Percentiles rank a stretch among this genome's conserved stretches.
Conservation (phyloP, 1,284 basidiomycete genomes). For the Irpex rosettiformis region DNA sequence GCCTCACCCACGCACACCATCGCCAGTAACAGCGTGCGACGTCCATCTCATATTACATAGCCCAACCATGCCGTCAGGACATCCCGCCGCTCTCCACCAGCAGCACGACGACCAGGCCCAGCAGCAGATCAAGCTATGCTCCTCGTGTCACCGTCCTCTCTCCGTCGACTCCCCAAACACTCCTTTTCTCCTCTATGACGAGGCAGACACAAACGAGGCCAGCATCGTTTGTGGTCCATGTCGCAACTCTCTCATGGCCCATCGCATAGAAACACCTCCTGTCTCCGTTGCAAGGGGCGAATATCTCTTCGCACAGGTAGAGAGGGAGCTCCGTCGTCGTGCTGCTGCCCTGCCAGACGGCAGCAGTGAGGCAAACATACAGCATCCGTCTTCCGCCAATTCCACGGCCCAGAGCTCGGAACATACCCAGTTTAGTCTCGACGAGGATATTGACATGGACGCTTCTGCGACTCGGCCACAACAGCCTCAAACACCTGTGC, state of each 20-base stretch:
- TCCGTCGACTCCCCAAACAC: conserved; percentile 27
- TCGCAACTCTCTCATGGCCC: conserved; percentile 23
- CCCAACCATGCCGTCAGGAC: conserved; percentile 34
- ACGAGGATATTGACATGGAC: conserved; percentile 11
- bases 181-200: conserved; percentile 27
- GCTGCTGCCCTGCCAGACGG: conserved; percentile 28
- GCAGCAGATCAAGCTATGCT: conserved; percentile 35
- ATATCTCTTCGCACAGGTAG: conserved; percentile 25
- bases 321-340: conserved; percentile 27
- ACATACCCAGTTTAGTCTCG: conserved; percentile 2
- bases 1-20: conserved; percentile 13
- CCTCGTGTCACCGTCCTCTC: conserved; percentile 33
- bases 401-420: conserved; percentile 10
- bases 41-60: conserved; percentile 8
- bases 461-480: not conserved
- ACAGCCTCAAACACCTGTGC: not conserved
- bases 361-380: conserved; percentile 26
- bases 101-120: conserved; percentile 26
- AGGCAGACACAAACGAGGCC: conserved; percentile 29
- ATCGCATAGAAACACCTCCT: conserved; percentile 17
- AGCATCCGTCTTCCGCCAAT: conserved; percentile 16
- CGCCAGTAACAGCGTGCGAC: conserved; percentile 8
- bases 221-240: conserved; percentile 34
- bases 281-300: conserved; percentile 16
- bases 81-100: conserved; percentile 24